Evolutionary conservation across 2,329 filamentous ascomycete species (phyloP), one percentile per base, ranked within the genome.

Genomic region (Fonsecaea multimorphosa): DNA sequence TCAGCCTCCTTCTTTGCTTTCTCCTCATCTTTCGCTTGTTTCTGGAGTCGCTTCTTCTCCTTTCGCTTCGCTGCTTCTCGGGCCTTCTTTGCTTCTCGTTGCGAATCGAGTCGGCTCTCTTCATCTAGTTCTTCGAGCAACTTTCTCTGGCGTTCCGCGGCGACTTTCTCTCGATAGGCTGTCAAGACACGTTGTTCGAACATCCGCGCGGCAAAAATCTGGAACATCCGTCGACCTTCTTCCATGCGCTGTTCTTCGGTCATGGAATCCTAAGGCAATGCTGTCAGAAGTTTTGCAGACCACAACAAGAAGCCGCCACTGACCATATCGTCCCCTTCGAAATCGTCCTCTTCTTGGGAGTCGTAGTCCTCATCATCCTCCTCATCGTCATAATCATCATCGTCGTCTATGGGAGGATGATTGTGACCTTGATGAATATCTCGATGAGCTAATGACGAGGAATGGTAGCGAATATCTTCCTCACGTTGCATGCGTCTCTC

Each of bases 161-260:
- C 92, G 2, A 99, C 94, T 77, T 97, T 97, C 80, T 98, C 94
- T 77, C 93, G 91, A 80, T 99, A 99, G n/a, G 95, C 95, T 49
- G 91, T 94, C 65, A 99, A 84, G 24, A 99, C 95, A 69, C 95
- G 87, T 78, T 99, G 95, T 81, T 99, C 95, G 78, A 99, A 99
- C 95, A 99, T 99, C 69, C 95, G 89, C 64, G 95, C 95, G 67
- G 95, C 95, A 78, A 99, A 99, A 77, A 99, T 98, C 78, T 99
- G 95, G 77, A 99, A 99, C 95, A 99, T 99, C 72, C 94, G 87
- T 63, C 95, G 88, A 67, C 95, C 95, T 83, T 99, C 95, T 78
- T 98, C 93, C 95, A 99, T 98, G 68, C 95, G 91, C 82, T 98
- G 93, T 81, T 97, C 92, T 82, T 98, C 94, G 58, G 93, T 97